Conservation (phyloP, 1,139 yeast species). For the Fermentozyma sake region DNA sequence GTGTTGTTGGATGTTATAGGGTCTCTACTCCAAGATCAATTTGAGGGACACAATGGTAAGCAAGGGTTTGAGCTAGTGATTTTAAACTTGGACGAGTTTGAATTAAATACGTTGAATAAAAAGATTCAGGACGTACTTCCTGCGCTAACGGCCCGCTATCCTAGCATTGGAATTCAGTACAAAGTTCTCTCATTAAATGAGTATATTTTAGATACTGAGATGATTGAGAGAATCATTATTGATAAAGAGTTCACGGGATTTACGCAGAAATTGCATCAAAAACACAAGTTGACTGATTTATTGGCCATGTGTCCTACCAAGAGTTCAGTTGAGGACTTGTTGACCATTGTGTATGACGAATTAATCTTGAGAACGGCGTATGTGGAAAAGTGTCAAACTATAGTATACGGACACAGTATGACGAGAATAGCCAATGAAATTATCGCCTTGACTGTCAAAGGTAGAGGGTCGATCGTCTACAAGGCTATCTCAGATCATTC, state of each 20-base stretch:
- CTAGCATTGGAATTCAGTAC: slow-evolving; percentile 24
- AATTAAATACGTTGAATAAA: slow-evolving; percentile 13
- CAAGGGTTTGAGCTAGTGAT: slow-evolving; percentile 65
- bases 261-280: slow-evolving; percentile 7
- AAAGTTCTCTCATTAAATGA: slow-evolving; percentile 37
- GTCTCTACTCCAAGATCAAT: slow-evolving; percentile 59
- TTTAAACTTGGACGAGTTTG: slow-evolving; percentile 46
- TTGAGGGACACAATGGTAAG: slow-evolving; percentile 52
- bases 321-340: slow-evolving; percentile 61
- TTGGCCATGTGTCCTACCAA: slow-evolving; percentile 40
- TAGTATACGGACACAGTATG: slow-evolving; percentile 77
- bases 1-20: slow-evolving; percentile 64
- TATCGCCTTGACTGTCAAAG: slow-evolving; percentile 79
- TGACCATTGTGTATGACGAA: slow-evolving; percentile 44
- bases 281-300: slow-evolving; percentile 20
- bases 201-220: slow-evolving; percentile 23
- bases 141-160: slow-evolving; percentile 16
- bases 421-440: slow-evolving; percentile 78
- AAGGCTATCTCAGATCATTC: slow-evolving; percentile 45
- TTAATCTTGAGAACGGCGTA: slow-evolving; percentile 47
- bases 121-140: slow-evolving; percentile 15
- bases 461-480: slow-evolving; percentile 74
- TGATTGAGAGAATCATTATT: slow-evolving; percentile 23
- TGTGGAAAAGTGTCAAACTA: slow-evolving; percentile 44
- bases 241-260: slow-evolving; percentile 26